phyloP scores from a whole-genome alignment of 345 rosid species.

The Pistacia atlantica region DNA sequence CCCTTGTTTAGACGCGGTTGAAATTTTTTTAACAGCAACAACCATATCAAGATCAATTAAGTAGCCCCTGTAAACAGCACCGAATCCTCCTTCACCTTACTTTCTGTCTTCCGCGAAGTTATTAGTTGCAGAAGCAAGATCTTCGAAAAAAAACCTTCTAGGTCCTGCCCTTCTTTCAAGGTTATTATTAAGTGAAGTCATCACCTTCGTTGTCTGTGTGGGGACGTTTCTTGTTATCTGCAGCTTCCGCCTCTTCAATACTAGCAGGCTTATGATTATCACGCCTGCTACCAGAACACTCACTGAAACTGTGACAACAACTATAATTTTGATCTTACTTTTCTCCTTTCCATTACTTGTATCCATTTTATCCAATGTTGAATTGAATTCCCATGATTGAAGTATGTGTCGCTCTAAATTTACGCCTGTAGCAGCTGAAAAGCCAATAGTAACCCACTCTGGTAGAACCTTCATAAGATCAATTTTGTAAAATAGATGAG shows the following conservation, averaged over 20 bases:
- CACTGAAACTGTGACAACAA: background rate
- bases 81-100: too few species aligned
- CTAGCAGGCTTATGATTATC: background rate
- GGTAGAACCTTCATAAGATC: constrained; percentile 13
- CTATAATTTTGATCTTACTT: background rate
- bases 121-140: constrained; percentile 49
- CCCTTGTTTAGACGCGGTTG: constrained; percentile 33
- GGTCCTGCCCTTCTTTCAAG: constrained; percentile 63
- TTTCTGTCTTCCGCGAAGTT: constrained; percentile 37
- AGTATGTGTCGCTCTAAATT: background rate
- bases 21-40: constrained; percentile 52
- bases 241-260: background rate
- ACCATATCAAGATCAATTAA: constrained; percentile 24
- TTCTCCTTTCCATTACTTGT: too few species aligned
- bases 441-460: background rate
- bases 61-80: constrained; percentile 26
- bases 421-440: constrained; percentile 1
- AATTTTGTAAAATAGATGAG: constrained; percentile 9
- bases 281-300: background rate
- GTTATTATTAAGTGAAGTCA: constrained; percentile 38
- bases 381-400: constrained; percentile 13
- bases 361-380: constrained; percentile 9
- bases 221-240: background rate
- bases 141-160: constrained; percentile 47
- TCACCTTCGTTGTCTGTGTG: background rate